A percentile compares a stretch with the other conserved stretches of the same genome.
Evolutionary conservation across 176 grass and related monocot species (phyloP).

Genomic region (Zoysia pacifica): DNA sequence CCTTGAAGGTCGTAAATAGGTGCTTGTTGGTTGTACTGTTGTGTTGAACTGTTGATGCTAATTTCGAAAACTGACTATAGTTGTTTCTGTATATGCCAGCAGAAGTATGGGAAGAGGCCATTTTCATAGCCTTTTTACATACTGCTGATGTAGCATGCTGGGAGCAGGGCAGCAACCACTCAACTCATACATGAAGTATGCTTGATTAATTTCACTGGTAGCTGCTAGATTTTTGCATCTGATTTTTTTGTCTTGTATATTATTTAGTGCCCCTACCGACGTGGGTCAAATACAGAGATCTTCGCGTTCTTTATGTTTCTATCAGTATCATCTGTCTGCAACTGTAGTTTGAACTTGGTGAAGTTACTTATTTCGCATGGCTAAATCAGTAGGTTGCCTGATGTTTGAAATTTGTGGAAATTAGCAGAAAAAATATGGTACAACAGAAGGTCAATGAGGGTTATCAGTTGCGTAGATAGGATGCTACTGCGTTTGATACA

Average conservation of each 20-base stretch:
- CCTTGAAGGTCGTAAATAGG: conserved; percentile 11
- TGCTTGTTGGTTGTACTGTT: neutral
- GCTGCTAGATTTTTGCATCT: neutral
- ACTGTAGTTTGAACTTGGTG: neutral
- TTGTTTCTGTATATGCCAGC: neutral
- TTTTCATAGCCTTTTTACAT: neutral
- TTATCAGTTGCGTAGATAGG: neutral
- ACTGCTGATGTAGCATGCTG: neutral
- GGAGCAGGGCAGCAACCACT: neutral
- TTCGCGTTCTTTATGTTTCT: neutral
- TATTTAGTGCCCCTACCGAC: conserved; percentile 15
- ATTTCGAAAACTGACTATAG: conserved; percentile 3
- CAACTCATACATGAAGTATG: conserved; percentile 9
- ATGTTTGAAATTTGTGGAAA: conserved; percentile 7
- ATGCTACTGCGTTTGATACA: neutral
- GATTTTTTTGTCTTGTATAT: neutral
- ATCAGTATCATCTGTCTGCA: neutral
- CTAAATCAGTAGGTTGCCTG: conserved; percentile 6
- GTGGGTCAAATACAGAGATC: neutral
- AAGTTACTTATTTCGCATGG: neutral
- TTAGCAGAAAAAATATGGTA: neutral
- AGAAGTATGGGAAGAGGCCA: conserved; percentile 21
- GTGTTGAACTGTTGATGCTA: neutral
- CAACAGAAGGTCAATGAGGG: neutral
- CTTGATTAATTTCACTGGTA: neutral